Conservation (phyloP, 2,329 filamentous ascomycete species). For the Fusarium coicis region DNA sequence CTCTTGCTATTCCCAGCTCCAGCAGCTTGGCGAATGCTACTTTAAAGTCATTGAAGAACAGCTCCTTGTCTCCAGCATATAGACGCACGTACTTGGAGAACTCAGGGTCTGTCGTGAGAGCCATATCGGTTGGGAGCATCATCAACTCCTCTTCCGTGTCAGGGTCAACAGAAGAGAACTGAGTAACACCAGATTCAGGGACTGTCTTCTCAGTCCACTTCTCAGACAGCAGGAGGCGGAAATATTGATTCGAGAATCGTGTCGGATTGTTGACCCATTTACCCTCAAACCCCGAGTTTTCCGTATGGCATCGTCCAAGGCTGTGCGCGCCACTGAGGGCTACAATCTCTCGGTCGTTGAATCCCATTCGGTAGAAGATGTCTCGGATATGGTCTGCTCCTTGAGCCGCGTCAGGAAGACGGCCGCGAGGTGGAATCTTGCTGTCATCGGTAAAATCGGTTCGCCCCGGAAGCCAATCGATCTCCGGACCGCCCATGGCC, state of each 20-base stretch:
- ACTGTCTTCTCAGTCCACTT: conserved; percentile 1
- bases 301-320: conserved; percentile 5
- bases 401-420: conserved; percentile 7
- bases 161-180: neutral
- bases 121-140: conserved; percentile 12
- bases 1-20: conserved; percentile 1
- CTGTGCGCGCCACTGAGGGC: conserved; percentile 8
- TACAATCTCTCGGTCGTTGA: conserved; percentile 2
- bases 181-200: neutral
- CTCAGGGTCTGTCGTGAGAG: conserved; percentile 1
- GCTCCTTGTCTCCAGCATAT: neutral
- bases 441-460: conserved; percentile 6
- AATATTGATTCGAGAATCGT: conserved; percentile 14
- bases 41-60: conserved; percentile 2
- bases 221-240: conserved; percentile 2
- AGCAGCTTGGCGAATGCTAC: neutral
- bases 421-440: conserved; percentile 9
- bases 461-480: conserved; percentile 6
- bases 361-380: conserved; percentile 12
- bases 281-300: conserved; percentile 1
- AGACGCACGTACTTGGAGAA: conserved; percentile 4
- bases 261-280: conserved; percentile 18
- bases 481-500: neutral
- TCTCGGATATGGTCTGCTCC: conserved; percentile 5
- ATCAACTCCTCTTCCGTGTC: conserved; percentile 13